Base-by-base conservation (phyloP, 257 asterid genomes). In the Primulina tabacum region DNA sequence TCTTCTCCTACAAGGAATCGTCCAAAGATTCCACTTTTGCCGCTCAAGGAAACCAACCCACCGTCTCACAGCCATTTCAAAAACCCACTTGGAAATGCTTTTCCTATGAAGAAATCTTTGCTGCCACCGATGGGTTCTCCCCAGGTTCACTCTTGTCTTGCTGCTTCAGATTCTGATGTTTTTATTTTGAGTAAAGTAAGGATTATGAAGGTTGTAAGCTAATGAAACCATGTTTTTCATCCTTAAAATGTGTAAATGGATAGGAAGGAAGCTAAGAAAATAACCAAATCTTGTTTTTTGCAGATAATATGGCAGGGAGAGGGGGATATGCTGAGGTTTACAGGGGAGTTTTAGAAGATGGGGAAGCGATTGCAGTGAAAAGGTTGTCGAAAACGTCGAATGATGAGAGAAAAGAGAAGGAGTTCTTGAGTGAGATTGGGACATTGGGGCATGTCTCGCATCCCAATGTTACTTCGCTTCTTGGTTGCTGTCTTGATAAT, bases 261-360 rank as follows among this genome's bases (percentile, higher is more conserved):
- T 1, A 30, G 33, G 33, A 4, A 30, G 2, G 5, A 30, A 30
- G 5, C 33, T 30, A 4, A 30, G 4, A 30, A 2, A 30, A 30
- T 30, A 4, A 30, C 3, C 33, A 30, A 30, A 30, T 47, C 2
- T 3, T 18, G 17, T 18, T 40, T 7, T 28, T 4, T 62, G 58
- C 87, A 90, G 97, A 84, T 10, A 87, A 90, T 62, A 73, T 93
- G 87, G 99, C 86, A 2, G 99, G 99, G 17, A 86, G 75, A 83
- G 99, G 99, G 73, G 99, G 99, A 11, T 90, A 75, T 76, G 97
- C 99, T n/a, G 96, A 91, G 90, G 99, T 93, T 2, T 93, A 87
- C 88, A 93, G 76, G 76, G 97, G 99, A 24, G 79, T 82, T 10
- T 75, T 93, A 16, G 87, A 80, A 75, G 85, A 85, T 71, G 99